Evolutionary conservation across 805 yeast genomes (phyloP), one percentile per base, ranked within the genome.

Genomic region (Hanseniaspora osmophila): DNA sequence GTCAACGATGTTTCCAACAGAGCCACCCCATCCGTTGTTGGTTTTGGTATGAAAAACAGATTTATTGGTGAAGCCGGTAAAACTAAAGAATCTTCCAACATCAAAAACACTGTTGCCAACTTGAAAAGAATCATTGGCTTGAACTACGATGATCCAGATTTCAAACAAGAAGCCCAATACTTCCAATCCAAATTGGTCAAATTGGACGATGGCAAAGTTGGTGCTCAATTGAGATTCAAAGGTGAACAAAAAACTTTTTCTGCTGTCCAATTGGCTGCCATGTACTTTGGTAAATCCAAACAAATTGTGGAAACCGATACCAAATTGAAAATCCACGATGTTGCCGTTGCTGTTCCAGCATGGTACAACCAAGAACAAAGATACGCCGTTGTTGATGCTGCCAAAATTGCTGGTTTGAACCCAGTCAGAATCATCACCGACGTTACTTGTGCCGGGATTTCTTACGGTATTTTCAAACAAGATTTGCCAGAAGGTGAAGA

Each of bases 1-100:
- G 97, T 92, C 70, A 92, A 92, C 65, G 99, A 92, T 70, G 97
- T 92, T 42, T 88, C 97, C 47, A 92, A 92, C 81, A 83, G 99
- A 69, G 67, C 94, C 54, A 92, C 99, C 32, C 98, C 99, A 53
- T 66, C 84, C 30, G 65, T 85, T 54, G 92, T 92, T 55, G 97
- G 96, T 32, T 92, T 92, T 57, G 96, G 96, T 55, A 63, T 61
- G 53, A 85, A 84, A 69, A 80, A 77, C 75, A 80, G 99, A 71
- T 80, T 77, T 62, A 78, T 92, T 55, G 99, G 99, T 63, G 99
- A 92, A 71, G 60, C 84, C 44, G 98, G 95, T 60, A 88, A 87
- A 75, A 84, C 86, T 54, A 95, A 92, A 69, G 96, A 92, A 69
- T 86, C 88, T 47, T 86, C 96, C 49, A 92, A 92, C 73, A 73